phyloP scores from a whole-genome alignment of 495 filamentous ascomycete genomes.

The Podospora pseudopauciseta region DNA sequence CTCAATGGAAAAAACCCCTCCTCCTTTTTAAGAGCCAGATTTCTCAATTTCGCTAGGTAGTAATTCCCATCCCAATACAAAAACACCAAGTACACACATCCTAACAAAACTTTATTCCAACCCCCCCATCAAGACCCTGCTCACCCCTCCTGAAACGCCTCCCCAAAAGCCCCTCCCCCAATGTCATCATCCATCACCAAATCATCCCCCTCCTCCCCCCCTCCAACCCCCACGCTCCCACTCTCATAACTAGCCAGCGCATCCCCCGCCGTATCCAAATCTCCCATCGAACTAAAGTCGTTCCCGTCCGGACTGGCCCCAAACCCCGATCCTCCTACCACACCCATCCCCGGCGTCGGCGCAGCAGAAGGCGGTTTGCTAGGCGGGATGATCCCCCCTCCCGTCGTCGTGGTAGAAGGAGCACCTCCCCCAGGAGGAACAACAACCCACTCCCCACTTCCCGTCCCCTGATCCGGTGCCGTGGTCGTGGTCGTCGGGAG shows the following conservation, averaged over 20 bases:
- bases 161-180: constrained; percentile 46
- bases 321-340: neutral
- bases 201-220: constrained; percentile 36
- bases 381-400: neutral
- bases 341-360: constrained; percentile 31
- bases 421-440: constrained; percentile 45
- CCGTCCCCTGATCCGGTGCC: constrained; percentile 41
- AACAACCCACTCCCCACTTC: constrained; percentile 53
- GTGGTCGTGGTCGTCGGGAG: constrained; percentile 13
- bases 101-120: too few relatives aligned
- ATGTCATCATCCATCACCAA: constrained; percentile 46
- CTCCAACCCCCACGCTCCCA: constrained; percentile 12
- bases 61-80: too few relatives aligned
- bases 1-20: too few relatives aligned
- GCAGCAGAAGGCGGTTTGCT: constrained; percentile 40
- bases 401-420: constrained; percentile 21
- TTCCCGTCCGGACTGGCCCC: constrained; percentile 41
- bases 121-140: too few relatives aligned
- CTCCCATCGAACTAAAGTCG: constrained; percentile 51
- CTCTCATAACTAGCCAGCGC: constrained; percentile 43
- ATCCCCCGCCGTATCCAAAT: constrained; percentile 50
- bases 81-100: too few relatives aligned
- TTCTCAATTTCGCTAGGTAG: too few relatives aligned
- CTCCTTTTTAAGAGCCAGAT: too few relatives aligned
- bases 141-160: constrained; percentile 30